Evolutionary conservation across 2,329 filamentous ascomycete species (phyloP).

Genomic region (Alternaria dauci): DNA sequence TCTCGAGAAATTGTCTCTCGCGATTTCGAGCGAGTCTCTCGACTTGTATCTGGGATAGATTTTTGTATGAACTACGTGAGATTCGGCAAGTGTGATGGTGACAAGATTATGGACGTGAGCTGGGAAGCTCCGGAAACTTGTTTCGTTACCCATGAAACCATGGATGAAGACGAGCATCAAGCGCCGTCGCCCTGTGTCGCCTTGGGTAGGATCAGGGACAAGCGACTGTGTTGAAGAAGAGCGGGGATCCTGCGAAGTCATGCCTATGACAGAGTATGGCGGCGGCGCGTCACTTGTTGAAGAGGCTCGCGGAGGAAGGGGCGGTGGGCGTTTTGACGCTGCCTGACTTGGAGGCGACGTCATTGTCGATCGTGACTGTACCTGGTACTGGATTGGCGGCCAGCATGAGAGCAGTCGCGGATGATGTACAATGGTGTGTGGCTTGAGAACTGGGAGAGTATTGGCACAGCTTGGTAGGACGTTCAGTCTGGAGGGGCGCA

Average conservation of each 20-base stretch:
- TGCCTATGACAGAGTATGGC: slow-evolving; percentile 33
- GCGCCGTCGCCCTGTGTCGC: slow-evolving; percentile 55
- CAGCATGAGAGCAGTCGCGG: slow-evolving; percentile 12
- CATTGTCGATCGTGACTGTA: slow-evolving; percentile 25
- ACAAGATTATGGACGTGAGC: slow-evolving; percentile 83
- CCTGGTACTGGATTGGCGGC: slow-evolving; percentile 7
- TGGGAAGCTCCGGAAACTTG: slow-evolving; percentile 87
- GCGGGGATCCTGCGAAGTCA: slow-evolving; percentile 53
- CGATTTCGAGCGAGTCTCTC: slow-evolving; percentile 74
- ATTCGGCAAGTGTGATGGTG: slow-evolving; percentile 70
- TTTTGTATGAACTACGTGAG: slow-evolving; percentile 85
- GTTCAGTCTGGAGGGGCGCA: slow-evolving; percentile 11
- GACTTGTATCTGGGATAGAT: slow-evolving; percentile 84
- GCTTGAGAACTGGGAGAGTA: neutral
- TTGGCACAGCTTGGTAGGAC: slow-evolving; percentile 6
- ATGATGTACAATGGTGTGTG: neutral
- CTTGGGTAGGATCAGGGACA: slow-evolving; percentile 45
- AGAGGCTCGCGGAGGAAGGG: slow-evolving; percentile 43
- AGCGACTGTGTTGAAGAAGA: slow-evolving; percentile 58
- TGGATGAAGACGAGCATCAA: slow-evolving; percentile 86
- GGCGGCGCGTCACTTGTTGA: slow-evolving; percentile 22
- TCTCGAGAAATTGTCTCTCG: slow-evolving; percentile 80
- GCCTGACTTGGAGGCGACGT: slow-evolving; percentile 25
- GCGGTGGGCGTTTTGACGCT: slow-evolving; percentile 31
- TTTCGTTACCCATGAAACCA: slow-evolving; percentile 88